phyloP scores from a whole-genome alignment of 2,329 filamentous ascomycete genomes.

The Penicillium palitans region DNA sequence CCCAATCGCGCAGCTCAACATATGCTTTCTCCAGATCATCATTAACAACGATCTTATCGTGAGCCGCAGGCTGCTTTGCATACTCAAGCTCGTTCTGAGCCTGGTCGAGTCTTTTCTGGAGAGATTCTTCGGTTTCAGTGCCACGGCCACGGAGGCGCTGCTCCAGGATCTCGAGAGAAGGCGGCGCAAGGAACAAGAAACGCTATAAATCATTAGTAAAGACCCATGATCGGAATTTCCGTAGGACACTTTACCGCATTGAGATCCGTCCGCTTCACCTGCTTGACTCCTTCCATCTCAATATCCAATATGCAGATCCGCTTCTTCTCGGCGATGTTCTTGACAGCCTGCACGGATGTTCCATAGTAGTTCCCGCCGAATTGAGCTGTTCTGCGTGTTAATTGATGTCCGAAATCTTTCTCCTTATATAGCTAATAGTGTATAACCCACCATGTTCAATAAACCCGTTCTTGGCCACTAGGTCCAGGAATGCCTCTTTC shows the following conservation, averaged over 20 bases:
- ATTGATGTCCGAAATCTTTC: neutral
- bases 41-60: conserved; percentile 67
- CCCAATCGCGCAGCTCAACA: conserved; percentile 54
- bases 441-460: conserved; percentile 63
- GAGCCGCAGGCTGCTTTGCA: conserved; percentile 64
- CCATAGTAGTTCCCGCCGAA: conserved; percentile 88
- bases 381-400: conserved; percentile 53
- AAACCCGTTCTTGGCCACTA: conserved; percentile 71
- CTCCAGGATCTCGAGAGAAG: conserved; percentile 72
- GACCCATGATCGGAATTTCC: neutral
- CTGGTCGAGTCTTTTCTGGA: conserved; percentile 68
- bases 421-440: neutral
- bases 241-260: conserved; percentile 50
- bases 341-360: conserved; percentile 76
- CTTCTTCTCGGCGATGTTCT: conserved; percentile 69
- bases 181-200: conserved; percentile 83
- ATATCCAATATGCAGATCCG: conserved; percentile 85
- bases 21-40: conserved; percentile 63
- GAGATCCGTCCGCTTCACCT: conserved; percentile 75
- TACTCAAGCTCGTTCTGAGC: conserved; percentile 74
- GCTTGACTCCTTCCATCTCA: conserved; percentile 97
- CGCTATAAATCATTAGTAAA: conserved; percentile 40
- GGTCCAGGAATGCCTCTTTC: conserved; percentile 64
- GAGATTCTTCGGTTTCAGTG: conserved; percentile 73
- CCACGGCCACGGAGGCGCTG: conserved; percentile 69